Evolutionary conservation across 2,329 filamentous ascomycete genomes (phyloP), one percentile per base, ranked within the genome.

Genomic region (Penicillium fuscoglaucum): DNA sequence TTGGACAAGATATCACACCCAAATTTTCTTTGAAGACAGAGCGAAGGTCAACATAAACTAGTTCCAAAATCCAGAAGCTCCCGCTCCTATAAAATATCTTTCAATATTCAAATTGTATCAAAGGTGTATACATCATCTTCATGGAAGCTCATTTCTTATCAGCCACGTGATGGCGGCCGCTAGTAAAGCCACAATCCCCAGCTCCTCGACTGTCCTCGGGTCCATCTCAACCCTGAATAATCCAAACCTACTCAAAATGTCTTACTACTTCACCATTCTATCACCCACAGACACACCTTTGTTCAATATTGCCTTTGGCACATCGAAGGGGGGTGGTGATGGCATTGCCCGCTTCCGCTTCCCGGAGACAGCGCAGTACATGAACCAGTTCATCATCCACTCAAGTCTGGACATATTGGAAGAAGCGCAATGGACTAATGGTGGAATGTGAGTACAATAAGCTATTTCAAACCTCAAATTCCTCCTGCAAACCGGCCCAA

Each of bases 311-410:
- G 93, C 96, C 73, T 99, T 99, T 75, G 95, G 95, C 69, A 97
- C 93, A 40, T 96, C 91, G 41, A 97, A 97, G 77, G 89, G 92
- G 69, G 93, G 93, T 78, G 93, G 93, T 73, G 95, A 98, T 81
- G 95, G 95, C 68, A 83, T 92, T 73, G 85, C 93, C 48, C 89
- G 90, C 71, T 98, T 97, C 61, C 90, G 90, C 72, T 97, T 96
- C 82, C 86, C 85, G 58, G 90, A 96, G 65, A 88, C 96, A 70
- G 90, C 93, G 55, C 87, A 91, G 63, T 91, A 96, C 76, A 89
- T 97, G 83, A 97, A 97, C 79, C 95, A 97, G 76, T 98, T 99
- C 80, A 91, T 98, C 72, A 87, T 96, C 33, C 93, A 99, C 79
- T 93, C 91, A 67, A 90, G 90, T 65, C 82, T 99, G 57, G 95